These are phyloP conservation scores for Chytriomyces sp. DNA, from an alignment of 192 early-diverging fungal species.

Conservation along the genomic window DNA sequence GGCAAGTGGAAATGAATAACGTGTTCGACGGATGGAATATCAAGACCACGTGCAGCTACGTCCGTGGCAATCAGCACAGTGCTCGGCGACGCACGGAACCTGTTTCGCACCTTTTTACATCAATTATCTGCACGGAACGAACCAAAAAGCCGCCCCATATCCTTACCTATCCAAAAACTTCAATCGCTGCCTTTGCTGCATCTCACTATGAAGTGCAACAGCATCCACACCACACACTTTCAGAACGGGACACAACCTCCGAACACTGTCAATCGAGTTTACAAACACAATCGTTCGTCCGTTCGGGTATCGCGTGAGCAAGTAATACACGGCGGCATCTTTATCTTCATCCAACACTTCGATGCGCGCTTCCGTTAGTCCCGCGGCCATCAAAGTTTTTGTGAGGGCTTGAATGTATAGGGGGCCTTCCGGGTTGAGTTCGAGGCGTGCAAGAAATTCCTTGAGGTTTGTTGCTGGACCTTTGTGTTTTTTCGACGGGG, in stretches of 20 bases:
- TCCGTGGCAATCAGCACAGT: conserved; percentile 92
- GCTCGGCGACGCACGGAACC: conserved; percentile 72
- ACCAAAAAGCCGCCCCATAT: background rate
- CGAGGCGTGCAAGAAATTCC: conserved; percentile 32
- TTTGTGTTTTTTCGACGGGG: conserved; percentile 14
- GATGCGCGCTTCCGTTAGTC: conserved; percentile 80
- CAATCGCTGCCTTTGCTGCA: conserved; percentile 94
- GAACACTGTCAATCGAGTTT: conserved; percentile 92
- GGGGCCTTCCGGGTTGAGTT: conserved; percentile 56
- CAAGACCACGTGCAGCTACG: conserved; percentile 94
- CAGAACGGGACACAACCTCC: conserved; percentile 85
- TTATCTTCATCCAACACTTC: conserved; percentile 86
- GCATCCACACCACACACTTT: conserved; percentile 73
- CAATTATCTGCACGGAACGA: background rate
- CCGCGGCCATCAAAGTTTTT: conserved; percentile 68
- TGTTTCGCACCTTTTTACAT: conserved; percentile 19
- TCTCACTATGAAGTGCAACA: conserved; percentile 89
- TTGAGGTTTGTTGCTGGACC: conserved; percentile 68
- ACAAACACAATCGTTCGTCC: conserved; percentile 94
- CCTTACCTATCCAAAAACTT: conserved; percentile 83
- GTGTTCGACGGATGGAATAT: conserved; percentile 89
- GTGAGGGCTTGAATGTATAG: conserved; percentile 75
- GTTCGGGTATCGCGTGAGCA: conserved; percentile 76
- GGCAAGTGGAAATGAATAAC: conserved; percentile 97
- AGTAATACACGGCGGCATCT: conserved; percentile 78